A percentile compares a stretch with the other conserved stretches of the same genome.
These are phyloP conservation scores for Heterobasidion occidentale DNA, from an alignment of 1,284 basidiomycete genomes.

Conservation along the genomic window DNA sequence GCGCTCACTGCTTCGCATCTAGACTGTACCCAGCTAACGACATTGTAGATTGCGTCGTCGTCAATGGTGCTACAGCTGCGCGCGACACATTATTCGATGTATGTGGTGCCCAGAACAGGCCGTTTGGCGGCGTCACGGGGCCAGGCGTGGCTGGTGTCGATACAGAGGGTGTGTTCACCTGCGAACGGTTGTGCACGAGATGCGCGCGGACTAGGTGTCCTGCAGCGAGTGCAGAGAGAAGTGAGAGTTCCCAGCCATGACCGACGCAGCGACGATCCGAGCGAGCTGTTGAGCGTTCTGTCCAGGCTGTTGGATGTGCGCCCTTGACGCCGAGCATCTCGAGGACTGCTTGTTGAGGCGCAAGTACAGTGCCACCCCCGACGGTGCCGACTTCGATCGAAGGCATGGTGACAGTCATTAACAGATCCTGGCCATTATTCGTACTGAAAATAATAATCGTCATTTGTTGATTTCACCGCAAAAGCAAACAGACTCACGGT, in stretches of 20 bases:
- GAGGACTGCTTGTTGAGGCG: slow-evolving; percentile 83
- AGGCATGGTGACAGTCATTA: slow-evolving; percentile 92
- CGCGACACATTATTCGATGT: slow-evolving; percentile 4
- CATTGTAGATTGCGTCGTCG: slow-evolving; percentile 8
- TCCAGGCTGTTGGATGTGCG: slow-evolving; percentile 80
- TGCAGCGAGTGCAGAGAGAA: slow-evolving; percentile 86
- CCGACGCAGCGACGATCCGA: slow-evolving; percentile 78
- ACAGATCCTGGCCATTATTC: slow-evolving; percentile 85
- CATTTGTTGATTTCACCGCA: background rate
- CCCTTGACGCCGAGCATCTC: slow-evolving; percentile 90
- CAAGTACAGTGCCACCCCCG: slow-evolving; percentile 90
- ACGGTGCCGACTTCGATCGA: slow-evolving; percentile 96
- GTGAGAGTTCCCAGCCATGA: slow-evolving; percentile 94
- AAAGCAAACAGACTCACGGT: slow-evolving; percentile 51
- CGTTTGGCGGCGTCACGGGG: slow-evolving; percentile 14
- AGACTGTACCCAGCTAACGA: slow-evolving; percentile 12
- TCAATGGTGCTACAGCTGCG: slow-evolving; percentile 4
- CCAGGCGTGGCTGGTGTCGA: slow-evolving; percentile 61
- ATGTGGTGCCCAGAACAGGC: slow-evolving; percentile 11
- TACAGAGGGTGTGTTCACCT: slow-evolving; percentile 57
- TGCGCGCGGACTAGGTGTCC: slow-evolving; percentile 89
- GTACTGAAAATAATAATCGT: slow-evolving; percentile 35
- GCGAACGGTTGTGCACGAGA: slow-evolving; percentile 77
- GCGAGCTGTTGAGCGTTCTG: slow-evolving; percentile 84
- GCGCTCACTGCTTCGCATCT: slow-evolving; percentile 10